A percentile compares a stretch with the other conserved stretches of the same genome.
Conservation (phyloP, 192 early-diverging fungal species). For the Dimargaris xerosporica region DNA sequence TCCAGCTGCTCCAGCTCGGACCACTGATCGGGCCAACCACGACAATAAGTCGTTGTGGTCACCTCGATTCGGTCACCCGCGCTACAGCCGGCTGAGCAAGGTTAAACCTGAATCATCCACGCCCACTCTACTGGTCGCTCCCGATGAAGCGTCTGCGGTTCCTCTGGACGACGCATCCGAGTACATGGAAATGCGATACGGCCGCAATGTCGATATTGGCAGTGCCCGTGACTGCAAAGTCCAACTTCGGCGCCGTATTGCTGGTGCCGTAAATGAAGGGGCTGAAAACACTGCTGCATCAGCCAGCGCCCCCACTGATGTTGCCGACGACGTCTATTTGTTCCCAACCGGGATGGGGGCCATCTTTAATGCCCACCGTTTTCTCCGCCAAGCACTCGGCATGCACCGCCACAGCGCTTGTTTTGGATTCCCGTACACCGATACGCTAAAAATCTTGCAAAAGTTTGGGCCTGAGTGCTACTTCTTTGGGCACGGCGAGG, state of each 20-base stretch:
- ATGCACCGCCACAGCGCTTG: slow-evolving; percentile 63
- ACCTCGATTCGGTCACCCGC: neutral
- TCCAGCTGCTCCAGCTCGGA: neutral
- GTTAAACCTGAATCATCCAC: neutral
- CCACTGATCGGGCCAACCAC: slow-evolving; percentile 1
- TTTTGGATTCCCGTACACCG: slow-evolving; percentile 92
- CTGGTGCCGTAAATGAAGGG: slow-evolving; percentile 40
- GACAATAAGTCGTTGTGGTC: neutral
- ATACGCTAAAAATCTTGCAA: slow-evolving; percentile 92
- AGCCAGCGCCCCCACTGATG: slow-evolving; percentile 33
- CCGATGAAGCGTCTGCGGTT: too few species aligned
- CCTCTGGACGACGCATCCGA: slow-evolving; percentile 18
- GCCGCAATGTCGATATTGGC: slow-evolving; percentile 62
- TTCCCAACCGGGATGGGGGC: slow-evolving; percentile 88
- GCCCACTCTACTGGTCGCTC: too few species aligned
- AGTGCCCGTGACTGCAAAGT: slow-evolving; percentile 59
- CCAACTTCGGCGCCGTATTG: slow-evolving; percentile 67
- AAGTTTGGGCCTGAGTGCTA: slow-evolving; percentile 72
- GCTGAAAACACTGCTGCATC: slow-evolving; percentile 25
- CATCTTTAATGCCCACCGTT: slow-evolving; percentile 72
- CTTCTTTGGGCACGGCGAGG: slow-evolving; percentile 75
- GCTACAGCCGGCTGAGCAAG: neutral
- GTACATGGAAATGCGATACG: slow-evolving; percentile 90
- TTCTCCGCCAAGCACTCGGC: slow-evolving; percentile 31
- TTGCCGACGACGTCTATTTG: slow-evolving; percentile 73